Evolutionary conservation across 1,284 basidiomycete genomes (phyloP).

Genomic region (Naganishia albida): DNA sequence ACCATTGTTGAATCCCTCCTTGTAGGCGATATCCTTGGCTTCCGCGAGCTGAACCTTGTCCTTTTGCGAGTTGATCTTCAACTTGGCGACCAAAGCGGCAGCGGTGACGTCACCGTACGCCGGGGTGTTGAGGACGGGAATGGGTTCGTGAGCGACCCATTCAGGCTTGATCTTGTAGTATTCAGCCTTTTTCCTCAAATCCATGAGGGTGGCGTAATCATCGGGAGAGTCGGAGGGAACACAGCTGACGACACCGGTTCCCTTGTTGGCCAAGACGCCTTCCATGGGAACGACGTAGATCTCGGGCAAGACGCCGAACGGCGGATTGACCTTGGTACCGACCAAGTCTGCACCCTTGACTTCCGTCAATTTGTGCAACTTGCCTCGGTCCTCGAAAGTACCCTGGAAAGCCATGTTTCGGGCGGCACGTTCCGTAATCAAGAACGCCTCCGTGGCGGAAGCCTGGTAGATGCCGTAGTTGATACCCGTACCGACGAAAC

Average conservation of each 20-base stretch:
- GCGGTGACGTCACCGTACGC: conserved; percentile 91
- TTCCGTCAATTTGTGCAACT: conserved; percentile 71
- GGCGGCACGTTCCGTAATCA: conserved; percentile 86
- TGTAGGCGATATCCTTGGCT: conserved; percentile 97
- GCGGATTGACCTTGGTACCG: conserved; percentile 88
- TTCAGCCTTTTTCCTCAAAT: conserved; percentile 94
- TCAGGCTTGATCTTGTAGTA: conserved; percentile 92
- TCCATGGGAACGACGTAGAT: conserved; percentile 99
- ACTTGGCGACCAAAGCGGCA: conserved; percentile 77
- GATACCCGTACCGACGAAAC: conserved; percentile 88
- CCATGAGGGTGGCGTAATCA: conserved; percentile 87
- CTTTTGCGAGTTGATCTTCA: conserved; percentile 96
- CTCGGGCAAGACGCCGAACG: conserved; percentile 77
- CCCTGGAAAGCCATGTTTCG: conserved; percentile 97
- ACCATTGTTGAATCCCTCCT: conserved; percentile 96
- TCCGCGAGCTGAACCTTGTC: conserved; percentile 90
- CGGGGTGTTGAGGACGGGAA: conserved; percentile 85
- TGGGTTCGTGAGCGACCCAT: conserved; percentile 83
- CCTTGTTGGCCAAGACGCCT: conserved; percentile 92
- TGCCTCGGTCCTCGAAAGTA: conserved; percentile 71
- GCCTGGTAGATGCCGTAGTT: conserved; percentile 90
- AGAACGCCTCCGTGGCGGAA: conserved; percentile 80
- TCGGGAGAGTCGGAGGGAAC: conserved; percentile 98
- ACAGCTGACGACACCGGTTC: conserved; percentile 97
- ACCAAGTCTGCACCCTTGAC: conserved; percentile 77